Evolutionary conservation across 345 rosid species (phyloP).

Genomic region (Eucalyptus marginata): DNA sequence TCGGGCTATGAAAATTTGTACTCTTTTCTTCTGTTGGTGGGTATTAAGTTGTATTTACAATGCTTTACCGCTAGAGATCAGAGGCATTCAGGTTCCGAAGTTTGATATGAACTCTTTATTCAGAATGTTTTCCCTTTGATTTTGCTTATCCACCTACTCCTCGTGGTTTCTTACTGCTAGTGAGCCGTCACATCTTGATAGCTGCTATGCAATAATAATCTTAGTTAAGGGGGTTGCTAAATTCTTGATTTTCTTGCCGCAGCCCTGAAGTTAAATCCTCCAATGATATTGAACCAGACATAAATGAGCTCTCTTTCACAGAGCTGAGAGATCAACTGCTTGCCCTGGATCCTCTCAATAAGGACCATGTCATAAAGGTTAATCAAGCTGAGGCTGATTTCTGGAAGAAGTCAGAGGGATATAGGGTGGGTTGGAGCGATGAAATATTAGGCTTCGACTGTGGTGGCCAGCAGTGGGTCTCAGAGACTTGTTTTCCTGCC

Average conservation of each 20-base stretch:
- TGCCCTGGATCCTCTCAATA: conserved; percentile 90
- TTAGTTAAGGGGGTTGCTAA: not conserved
- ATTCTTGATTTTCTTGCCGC: conserved; percentile 9
- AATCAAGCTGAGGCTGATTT: conserved; percentile 92
- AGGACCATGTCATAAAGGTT: conserved; percentile 61
- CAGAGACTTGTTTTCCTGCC: conserved; percentile 92
- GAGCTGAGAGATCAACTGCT: conserved; percentile 89
- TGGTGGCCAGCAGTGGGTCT: conserved; percentile 99
- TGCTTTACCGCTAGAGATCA: not conserved
- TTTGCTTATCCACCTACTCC: not conserved
- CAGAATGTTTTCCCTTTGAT: not conserved
- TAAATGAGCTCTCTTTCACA: conserved; percentile 67
- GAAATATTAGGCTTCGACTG: conserved; percentile 97
- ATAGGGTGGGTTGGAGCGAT: conserved; percentile 95
- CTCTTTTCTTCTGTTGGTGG: not conserved
- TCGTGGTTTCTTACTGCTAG: not conserved
- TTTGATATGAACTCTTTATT: not conserved
- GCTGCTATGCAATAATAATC: not conserved
- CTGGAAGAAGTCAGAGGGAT: conserved; percentile 96
- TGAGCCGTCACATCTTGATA: not conserved
- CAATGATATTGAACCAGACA: conserved; percentile 29
- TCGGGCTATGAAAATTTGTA: not conserved
- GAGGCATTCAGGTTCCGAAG: not conserved
- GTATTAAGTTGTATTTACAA: not conserved
- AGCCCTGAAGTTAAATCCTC: conserved; percentile 45